Base-by-base conservation (phyloP, 768 basidiomycete genomes). In the Dioszegia crocea region DNA sequence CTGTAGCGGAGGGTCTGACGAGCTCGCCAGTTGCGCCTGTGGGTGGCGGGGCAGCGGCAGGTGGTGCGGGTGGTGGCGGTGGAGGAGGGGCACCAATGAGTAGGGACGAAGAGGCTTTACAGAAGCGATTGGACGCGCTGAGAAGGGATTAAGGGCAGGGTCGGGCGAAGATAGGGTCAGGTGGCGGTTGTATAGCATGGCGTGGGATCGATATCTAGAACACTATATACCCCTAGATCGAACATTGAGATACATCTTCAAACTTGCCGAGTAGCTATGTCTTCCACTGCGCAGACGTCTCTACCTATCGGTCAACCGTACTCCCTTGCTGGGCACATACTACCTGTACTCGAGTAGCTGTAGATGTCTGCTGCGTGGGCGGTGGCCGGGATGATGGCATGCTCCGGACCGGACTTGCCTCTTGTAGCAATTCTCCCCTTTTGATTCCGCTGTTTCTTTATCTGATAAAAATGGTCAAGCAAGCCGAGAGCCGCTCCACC, bases 121-220 rank as follows among this genome's bases (percentile, higher is more conserved):
- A 98, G 78, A 91, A 92, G 17, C 82, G 96, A 61, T 76, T 99
- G 64, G 92, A 98, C 78, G 90, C 92, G 33, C 80, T 98, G 53
- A 65, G 73, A 53, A 50, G 74, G 45, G 72, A 74, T 59, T 76
- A 58, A 62, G 9, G 8, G 33, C 33, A 14, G 17, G 29, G n/a
- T 11, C 29, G 14, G 30, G 14, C 6, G 17, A 31, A 2, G 27
- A 24, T 3, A 48, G 29, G 16, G 14, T 3, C 14, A 3, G 2
- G 24, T 33, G 21, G 9, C 14, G 26, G 47, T 48, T 48, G 47
- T 48, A 48, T 33, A 6, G n/a, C 8, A 43, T 43, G 21, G 21
- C 9, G 9, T 43, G 40, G 14, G 21, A 5, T 17, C 40, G 14
- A 17, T 5, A 43, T 43, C n/a, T 43, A 8, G 40, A 43, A 43